Evolutionary conservation across 148 eudicot species (phyloP), one percentile per base, ranked within the genome.

Genomic region (Chenopodium berlandieri): DNA sequence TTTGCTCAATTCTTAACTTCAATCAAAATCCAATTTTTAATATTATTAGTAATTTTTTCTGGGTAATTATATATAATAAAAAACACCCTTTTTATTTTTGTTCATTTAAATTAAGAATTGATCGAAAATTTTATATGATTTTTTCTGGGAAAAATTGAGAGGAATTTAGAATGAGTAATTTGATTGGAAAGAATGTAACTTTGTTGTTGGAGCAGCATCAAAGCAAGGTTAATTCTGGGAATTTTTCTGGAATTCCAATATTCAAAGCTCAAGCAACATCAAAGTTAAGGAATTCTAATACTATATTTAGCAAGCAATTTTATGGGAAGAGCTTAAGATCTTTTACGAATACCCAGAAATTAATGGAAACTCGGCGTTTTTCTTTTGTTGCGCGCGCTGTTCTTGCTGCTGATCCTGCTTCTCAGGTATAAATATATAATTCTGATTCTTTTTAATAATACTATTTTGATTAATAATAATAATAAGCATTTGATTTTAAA

Each of bases 331-430:
- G 83, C 27, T 86, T 90, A 84, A 85, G 65, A 84, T 80, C 73
- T 65, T 48, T 63, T 47, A 60, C 31, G 73, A 88, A 80, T 75
- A 67, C 69, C 56, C 83, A 79, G 78, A 82, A 84, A 82, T 76
- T 82, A 3, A 87, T 86, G 90, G 89, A 75, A 23, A 82, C 86
- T 63, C 79, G 46, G 70, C 80, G 79, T 17, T 76, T 75, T 85
- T 85, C 81, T 58, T 85, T 67, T 76, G 83, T 86, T 78, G 88
- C 90, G 78, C 89, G 83, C 73, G 97, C 98, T 82, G 94, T 91
- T 60, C 79, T 91, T 50, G 85, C 94, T 56, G 81, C 94, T 48
- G 86, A 87, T 87, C 75, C 74, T 19, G 80, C 87, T 80, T 86
- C 94, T 82, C 84, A 85, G 98, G 98, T 95, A 78, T 9, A 20